Conservation (phyloP, 1,284 basidiomycete species). For the Fomitopsis betulina region DNA sequence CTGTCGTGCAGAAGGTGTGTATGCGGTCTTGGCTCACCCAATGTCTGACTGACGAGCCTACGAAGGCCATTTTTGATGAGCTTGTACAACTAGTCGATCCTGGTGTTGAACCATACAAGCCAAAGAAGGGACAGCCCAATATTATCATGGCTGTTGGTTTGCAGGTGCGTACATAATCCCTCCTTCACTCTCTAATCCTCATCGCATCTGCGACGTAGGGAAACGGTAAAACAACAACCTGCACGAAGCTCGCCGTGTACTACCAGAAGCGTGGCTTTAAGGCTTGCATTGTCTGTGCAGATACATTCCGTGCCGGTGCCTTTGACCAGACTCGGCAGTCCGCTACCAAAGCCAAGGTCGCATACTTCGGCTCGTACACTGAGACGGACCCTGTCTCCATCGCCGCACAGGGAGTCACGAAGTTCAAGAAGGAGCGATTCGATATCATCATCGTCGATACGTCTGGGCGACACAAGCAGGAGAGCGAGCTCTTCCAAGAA, state of each 20-base stretch:
- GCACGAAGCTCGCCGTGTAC: slow-evolving; percentile 95
- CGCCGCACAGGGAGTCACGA: slow-evolving; percentile 90
- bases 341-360: slow-evolving; percentile 97
- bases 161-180: slow-evolving; percentile 50
- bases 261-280: slow-evolving; percentile 98
- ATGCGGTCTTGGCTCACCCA: neutral
- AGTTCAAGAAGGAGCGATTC: slow-evolving; percentile 97
- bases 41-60: slow-evolving; percentile 4
- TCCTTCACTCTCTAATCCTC: neutral
- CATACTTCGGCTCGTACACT: slow-evolving; percentile 98
- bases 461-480: slow-evolving; percentile 95
- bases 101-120: slow-evolving; percentile 92
- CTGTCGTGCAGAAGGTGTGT: slow-evolving; percentile 83
- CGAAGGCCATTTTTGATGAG: slow-evolving; percentile 93
- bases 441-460: slow-evolving; percentile 99
- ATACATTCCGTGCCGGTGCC: slow-evolving; percentile 98
- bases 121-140: slow-evolving; percentile 92
- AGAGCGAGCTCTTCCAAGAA: slow-evolving; percentile 95
- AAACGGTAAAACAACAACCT: slow-evolving; percentile 98
- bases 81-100: slow-evolving; percentile 94
- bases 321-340: slow-evolving; percentile 97
- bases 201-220: slow-evolving; percentile 47
- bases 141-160: slow-evolving; percentile 98
- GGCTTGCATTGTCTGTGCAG: slow-evolving; percentile 97
- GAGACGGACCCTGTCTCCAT: slow-evolving; percentile 98